Percentiles rank a stretch among this genome's conserved stretches.
Evolutionary conservation across 108 stramenopile genomes (phyloP).

Genomic region (Bacterosira constricta): DNA sequence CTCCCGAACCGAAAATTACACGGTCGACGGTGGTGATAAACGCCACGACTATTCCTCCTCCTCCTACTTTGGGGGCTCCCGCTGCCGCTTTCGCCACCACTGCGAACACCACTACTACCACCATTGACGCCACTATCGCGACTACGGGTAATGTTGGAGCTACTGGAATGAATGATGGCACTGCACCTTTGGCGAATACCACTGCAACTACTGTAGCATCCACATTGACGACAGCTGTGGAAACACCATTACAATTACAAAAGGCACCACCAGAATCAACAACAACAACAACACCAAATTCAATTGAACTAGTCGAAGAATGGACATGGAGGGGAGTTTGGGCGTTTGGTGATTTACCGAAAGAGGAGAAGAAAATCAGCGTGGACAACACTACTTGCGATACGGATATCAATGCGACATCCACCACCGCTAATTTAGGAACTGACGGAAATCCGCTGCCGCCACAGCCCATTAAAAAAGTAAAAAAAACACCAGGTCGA

Average conservation of each 20-base stretch:
- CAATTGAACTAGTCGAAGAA: constrained; percentile 4
- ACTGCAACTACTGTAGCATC: not conserved
- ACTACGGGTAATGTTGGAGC: not conserved
- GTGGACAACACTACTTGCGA: not conserved
- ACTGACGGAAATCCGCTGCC: not conserved
- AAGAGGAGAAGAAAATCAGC: constrained; percentile 1
- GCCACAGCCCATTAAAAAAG: not conserved
- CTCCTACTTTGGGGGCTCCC: not conserved
- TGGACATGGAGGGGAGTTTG: constrained; percentile 76
- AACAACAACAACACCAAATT: not conserved
- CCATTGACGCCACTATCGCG: not conserved
- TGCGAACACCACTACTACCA: not conserved
- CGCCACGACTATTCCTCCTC: not conserved
- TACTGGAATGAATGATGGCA: not conserved
- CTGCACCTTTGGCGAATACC: not conserved
- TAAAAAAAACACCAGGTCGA: not conserved
- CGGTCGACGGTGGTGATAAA: too few species aligned
- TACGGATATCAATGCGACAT: too few species aligned
- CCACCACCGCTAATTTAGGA: not conserved
- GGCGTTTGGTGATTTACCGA: constrained; percentile 62
- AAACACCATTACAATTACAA: not conserved
- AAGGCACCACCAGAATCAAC: not conserved
- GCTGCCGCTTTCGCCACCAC: constrained; percentile 1
- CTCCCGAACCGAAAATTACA: constrained; percentile 1
- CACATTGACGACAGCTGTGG: not conserved